Evolutionary conservation across 2,329 filamentous ascomycete species (phyloP), one percentile per base, ranked within the genome.

Genomic region (Penicillium sp.): DNA sequence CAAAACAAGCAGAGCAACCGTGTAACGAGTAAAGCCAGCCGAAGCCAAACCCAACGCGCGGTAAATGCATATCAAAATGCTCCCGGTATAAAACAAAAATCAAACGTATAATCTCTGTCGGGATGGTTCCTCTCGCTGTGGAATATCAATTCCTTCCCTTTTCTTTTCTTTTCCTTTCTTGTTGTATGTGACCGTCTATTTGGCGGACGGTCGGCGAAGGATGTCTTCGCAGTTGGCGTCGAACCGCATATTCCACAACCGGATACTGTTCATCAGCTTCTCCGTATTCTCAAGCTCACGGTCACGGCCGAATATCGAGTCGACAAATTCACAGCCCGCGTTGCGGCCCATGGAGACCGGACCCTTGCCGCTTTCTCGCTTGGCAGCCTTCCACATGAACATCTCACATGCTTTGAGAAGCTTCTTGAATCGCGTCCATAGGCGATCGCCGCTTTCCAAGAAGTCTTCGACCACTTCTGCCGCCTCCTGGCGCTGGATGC

Each of bases 141-240:
- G n/a, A 35, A 44, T 38, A 41, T 36, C 14, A n/a, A 22, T n/a
- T 13, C 25, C 25, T n/a, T 35, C 24, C n/a, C 3, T 18, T 28
- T 25, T 18, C 25, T 48, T 18, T 35, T 7, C n/a, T 33, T 24
- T 33, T 20, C 13, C 14, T 22, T 44, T 33, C 14, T 38, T 18
- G 13, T 16, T 10, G 18, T 18, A 27, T 35, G 8, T 25, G 4
- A 39, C 35, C 30, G 44, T 44, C 61, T 70, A 76, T 48, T 65
- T 68, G 46, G 69, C 65, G 42, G 69, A 69, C 50, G 81, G 79
- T 60, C 79, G 70, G 56, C 78, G 77, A 53, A 97, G 79, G 62
- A 97, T 92, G 25, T 92, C 89, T 66, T 95, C 90, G 75, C 91
- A 96, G 79, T 97, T 96, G 72, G 89, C 90, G 67, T 96, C 91